A percentile compares a stretch with the other conserved stretches of the same genome.
Evolutionary conservation across 108 stramenopile genomes (phyloP).

Genomic region (Mediolabrus comicus): DNA sequence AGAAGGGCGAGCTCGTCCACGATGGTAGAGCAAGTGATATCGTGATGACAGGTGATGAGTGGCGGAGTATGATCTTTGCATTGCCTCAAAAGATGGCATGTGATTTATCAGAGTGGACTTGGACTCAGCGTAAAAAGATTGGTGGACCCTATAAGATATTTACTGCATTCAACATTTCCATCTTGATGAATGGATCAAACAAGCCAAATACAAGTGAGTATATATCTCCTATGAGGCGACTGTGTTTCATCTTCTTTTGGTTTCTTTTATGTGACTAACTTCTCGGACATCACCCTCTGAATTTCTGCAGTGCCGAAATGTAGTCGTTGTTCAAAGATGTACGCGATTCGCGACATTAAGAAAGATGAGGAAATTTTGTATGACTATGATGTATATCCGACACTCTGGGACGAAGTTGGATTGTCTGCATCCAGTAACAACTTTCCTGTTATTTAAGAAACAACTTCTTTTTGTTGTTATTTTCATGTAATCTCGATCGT

Average conservation of each 20-base stretch:
- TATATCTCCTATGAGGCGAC: no score
- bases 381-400: neutral
- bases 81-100: constrained; percentile 28
- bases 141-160: constrained; percentile 13
- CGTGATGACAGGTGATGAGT: constrained; percentile 1
- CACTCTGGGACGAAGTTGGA: neutral
- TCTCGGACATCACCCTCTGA: no score
- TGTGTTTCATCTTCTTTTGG: no score
- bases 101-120: constrained; percentile 28
- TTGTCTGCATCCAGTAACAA: neutral
- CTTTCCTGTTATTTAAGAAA: no score
- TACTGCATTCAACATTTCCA: constrained; percentile 17
- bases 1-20: constrained; percentile 24
- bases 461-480: no score
- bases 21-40: constrained; percentile 11
- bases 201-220: neutral
- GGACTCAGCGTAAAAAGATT: constrained; percentile 9
- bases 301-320: neutral
- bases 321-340: neutral
- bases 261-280: no score
- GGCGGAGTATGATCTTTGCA: constrained; percentile 12
- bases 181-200: constrained; percentile 1
- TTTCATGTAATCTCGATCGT: neutral
- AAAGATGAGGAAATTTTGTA: neutral
- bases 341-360: neutral